Percentiles rank a stretch among this genome's conserved stretches.
Evolutionary conservation across 2,329 filamentous ascomycete species (phyloP).

Genomic region (Tolypocladium tundrense): DNA sequence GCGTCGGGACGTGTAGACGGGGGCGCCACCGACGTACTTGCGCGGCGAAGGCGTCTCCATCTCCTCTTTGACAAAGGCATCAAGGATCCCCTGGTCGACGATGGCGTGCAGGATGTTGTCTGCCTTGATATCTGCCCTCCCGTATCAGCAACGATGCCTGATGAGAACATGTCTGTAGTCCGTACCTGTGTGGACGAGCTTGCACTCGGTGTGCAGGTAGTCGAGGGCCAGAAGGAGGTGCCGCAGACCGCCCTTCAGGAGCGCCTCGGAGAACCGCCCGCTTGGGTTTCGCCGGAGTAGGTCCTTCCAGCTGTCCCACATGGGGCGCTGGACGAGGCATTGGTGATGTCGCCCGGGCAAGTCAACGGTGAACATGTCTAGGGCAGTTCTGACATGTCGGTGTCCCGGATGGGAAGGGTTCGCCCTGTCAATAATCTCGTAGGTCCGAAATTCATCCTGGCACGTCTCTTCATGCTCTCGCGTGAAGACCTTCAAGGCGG

Average conservation of each 20-base stretch:
- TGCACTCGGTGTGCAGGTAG: conserved; percentile 28
- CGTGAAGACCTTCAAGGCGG: conserved; percentile 10
- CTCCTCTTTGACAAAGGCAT: conserved; percentile 1
- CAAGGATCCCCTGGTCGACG: background rate
- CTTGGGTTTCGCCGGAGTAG: conserved; percentile 22
- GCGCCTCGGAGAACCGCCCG: conserved; percentile 22
- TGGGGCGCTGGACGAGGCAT: conserved; percentile 24
- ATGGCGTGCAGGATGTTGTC: conserved; percentile 26
- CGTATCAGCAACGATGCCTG: too few relatives aligned
- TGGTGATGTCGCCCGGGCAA: background rate
- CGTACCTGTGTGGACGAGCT: conserved; percentile 32
- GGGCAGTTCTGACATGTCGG: conserved; percentile 16
- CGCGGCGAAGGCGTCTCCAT: background rate
- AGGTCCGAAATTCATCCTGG: conserved; percentile 11
- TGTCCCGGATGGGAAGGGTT: conserved; percentile 18
- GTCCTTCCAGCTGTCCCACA: conserved; percentile 29
- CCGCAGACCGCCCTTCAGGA: conserved; percentile 23
- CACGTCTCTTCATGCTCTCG: background rate
- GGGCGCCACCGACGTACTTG: background rate
- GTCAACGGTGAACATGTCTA: conserved; percentile 15
- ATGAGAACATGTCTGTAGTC: too few relatives aligned
- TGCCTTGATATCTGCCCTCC: conserved; percentile 25
- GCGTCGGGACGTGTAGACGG: conserved; percentile 18
- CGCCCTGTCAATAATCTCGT: conserved; percentile 7
- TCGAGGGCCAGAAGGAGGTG: conserved; percentile 26